Evolutionary conservation across 2,329 filamentous ascomycete genomes (phyloP).

Genomic region (Penicillium brevicompactum): DNA sequence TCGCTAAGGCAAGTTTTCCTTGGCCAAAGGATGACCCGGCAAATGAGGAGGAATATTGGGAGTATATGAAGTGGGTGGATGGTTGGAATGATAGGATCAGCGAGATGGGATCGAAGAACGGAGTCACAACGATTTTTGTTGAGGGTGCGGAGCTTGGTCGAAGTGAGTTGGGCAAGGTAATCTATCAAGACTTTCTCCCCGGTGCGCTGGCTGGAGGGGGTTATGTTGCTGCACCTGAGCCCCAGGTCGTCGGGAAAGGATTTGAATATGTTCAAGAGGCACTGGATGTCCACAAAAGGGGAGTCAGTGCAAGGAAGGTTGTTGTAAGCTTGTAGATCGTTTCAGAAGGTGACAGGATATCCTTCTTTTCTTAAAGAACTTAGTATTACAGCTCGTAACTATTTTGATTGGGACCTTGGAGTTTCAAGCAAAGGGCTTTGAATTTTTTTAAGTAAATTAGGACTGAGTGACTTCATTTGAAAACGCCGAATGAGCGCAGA

Average conservation of each 20-base stretch:
- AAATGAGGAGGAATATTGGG: neutral
- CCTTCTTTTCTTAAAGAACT: too few relatives aligned
- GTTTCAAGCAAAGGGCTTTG: too few relatives aligned
- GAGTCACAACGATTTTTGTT: conserved; percentile 19
- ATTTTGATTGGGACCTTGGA: too few relatives aligned
- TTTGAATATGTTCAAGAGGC: conserved; percentile 47
- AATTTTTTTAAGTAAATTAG: too few relatives aligned
- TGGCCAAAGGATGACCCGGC: conserved; percentile 1
- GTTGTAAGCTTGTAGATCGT: conserved; percentile 30
- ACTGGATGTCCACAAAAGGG: conserved; percentile 40
- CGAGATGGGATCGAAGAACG: neutral
- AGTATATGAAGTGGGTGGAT: neutral
- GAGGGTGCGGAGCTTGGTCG: neutral
- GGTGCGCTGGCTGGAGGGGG: conserved; percentile 39
- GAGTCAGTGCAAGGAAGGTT: conserved; percentile 49
- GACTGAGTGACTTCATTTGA: too few relatives aligned
- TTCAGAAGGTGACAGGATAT: too few relatives aligned
- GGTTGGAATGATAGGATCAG: neutral
- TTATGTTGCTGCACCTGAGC: conserved; percentile 43
- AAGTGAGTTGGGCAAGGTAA: neutral
- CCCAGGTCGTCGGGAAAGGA: conserved; percentile 45
- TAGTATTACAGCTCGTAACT: too few relatives aligned
- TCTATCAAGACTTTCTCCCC: conserved; percentile 46
- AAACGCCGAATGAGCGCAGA: too few relatives aligned
- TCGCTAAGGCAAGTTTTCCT: conserved; percentile 17